Conservation (phyloP, 192 early-diverging fungal species). For the Oehlia diaphana region DNA sequence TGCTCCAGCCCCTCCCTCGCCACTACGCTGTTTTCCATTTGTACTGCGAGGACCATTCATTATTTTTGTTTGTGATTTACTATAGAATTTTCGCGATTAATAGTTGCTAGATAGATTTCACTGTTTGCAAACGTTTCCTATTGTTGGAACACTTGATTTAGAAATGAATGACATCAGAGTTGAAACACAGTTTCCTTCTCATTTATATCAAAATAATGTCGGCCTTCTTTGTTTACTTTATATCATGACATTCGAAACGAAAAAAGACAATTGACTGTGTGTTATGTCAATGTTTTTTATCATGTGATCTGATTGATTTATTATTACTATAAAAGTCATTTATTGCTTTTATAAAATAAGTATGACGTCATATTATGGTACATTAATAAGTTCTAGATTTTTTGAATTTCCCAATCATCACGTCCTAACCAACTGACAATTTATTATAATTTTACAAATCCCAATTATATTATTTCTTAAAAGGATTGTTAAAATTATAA, state of each 20-base stretch:
- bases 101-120: not conserved
- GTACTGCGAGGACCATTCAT: slow-evolving; percentile 6
- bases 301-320: not conserved
- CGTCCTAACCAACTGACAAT: not conserved
- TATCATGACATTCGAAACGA: not conserved
- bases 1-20: not conserved
- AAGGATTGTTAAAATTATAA: slow-evolving; percentile 1
- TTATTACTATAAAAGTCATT: not conserved
- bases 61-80: not conserved
- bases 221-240: not conserved
- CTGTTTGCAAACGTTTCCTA: not conserved
- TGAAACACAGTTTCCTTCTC: not conserved
- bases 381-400: not conserved
- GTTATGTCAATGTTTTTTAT: not conserved
- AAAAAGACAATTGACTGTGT: not conserved
- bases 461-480: slow-evolving; percentile 11
- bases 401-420: slow-evolving; percentile 21
- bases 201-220: not conserved
- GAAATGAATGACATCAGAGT: not conserved
- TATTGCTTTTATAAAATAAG: not conserved
- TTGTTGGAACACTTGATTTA: not conserved
- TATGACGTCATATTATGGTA: no score
- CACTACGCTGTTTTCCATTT: not conserved
- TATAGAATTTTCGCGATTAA: not conserved
- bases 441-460: not conserved